Percentiles rank a stretch among this genome's conserved stretches.
Conservation (phyloP, 2,329 filamentous ascomycete genomes). For the Diaporthe sp. region DNA sequence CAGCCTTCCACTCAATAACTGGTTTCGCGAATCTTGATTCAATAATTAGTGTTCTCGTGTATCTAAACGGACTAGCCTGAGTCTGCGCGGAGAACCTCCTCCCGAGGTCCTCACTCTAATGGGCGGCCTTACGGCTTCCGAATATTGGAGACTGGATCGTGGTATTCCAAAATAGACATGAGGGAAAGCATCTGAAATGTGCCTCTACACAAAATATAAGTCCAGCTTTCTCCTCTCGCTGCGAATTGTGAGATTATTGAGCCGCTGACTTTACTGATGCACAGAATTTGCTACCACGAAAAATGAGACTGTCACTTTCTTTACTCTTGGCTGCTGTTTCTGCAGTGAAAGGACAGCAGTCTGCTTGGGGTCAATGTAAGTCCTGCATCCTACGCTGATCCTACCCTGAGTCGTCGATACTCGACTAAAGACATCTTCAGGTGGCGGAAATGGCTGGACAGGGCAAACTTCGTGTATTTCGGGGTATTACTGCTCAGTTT, state of each 20-base stretch:
- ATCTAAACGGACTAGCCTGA: constrained; percentile 8
- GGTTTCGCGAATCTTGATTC: background rate
- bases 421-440: background rate
- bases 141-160: background rate
- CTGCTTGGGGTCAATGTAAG: background rate
- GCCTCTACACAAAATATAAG: too few relatives aligned
- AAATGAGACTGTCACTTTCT: background rate
- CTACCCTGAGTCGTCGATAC: background rate
- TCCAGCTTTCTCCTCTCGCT: background rate
- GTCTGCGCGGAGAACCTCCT: background rate
- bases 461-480: background rate
- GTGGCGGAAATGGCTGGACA: background rate
- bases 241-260: background rate
- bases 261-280: background rate
- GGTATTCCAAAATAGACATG: too few relatives aligned
- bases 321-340: background rate
- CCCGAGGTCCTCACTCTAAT: constrained; percentile 16
- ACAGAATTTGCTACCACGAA: background rate
- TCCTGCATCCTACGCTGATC: background rate
- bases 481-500: constrained; percentile 5
- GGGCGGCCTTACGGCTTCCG: constrained; percentile 9
- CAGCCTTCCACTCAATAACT: background rate
- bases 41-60: background rate
- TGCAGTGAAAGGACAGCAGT: background rate
- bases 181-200: rapidly evolving